Conservation (phyloP, 148 eudicot species). For the Vaccinium vitisidaea region DNA sequence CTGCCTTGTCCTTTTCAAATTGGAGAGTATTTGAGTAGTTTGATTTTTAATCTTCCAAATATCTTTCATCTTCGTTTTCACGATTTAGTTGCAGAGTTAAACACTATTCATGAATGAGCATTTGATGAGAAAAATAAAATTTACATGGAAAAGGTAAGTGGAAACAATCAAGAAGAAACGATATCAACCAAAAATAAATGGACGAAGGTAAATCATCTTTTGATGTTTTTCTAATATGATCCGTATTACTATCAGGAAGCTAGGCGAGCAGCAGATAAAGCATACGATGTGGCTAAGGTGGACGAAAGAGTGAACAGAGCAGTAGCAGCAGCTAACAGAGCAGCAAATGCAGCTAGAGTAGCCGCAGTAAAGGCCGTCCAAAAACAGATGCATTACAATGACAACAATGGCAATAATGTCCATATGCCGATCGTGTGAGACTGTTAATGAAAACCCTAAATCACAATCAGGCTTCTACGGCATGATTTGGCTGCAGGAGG, state of each 20-base stretch:
- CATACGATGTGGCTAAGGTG: slow-evolving; percentile 80
- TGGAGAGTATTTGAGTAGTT: too few relatives aligned
- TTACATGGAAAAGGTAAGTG: neutral
- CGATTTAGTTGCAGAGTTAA: too few relatives aligned
- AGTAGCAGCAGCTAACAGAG: slow-evolving; percentile 73
- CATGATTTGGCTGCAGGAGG: neutral
- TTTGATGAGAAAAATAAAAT: neutral
- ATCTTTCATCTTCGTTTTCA: too few relatives aligned
- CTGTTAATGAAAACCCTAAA: neutral
- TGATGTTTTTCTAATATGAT: neutral
- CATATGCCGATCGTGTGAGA: slow-evolving; percentile 39
- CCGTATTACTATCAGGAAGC: slow-evolving; percentile 60
- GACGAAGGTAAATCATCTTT: neutral
- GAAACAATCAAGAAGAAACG: neutral
- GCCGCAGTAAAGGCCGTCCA: slow-evolving; percentile 90
- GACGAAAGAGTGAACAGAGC: slow-evolving; percentile 88
- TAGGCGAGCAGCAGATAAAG: slow-evolving; percentile 75
- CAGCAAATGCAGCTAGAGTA: slow-evolving; percentile 93
- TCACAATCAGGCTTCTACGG: neutral
- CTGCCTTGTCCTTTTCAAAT: too few relatives aligned
- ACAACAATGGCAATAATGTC: slow-evolving; percentile 40
- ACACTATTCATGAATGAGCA: neutral
- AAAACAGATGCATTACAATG: slow-evolving; percentile 65
- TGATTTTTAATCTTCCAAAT: too few relatives aligned
- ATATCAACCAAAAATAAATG: neutral